These are phyloP conservation scores for Aspergillus nidulans DNA, from an alignment of 495 filamentous ascomycete species.

Conservation along the genomic window DNA sequence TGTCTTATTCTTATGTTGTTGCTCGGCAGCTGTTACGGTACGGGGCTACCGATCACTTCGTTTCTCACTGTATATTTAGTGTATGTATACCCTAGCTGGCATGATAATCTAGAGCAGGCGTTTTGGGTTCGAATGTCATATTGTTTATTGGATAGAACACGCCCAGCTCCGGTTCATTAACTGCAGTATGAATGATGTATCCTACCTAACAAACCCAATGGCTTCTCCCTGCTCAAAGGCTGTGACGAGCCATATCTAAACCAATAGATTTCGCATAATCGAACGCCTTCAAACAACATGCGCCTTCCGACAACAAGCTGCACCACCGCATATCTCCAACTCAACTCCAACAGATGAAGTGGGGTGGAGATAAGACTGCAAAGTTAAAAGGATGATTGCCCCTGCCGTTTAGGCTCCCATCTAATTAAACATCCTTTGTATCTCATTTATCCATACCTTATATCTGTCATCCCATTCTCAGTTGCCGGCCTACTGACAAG, in stretches of 20 bases:
- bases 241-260: not conserved
- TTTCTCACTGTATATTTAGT: not conserved
- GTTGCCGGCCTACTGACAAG: too few species aligned
- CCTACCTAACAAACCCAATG: not conserved
- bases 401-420: not conserved
- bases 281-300: constrained; percentile 7
- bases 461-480: not conserved
- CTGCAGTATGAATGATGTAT: not conserved
- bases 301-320: constrained; percentile 9
- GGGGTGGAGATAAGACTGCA: constrained; percentile 1
- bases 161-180: not conserved
- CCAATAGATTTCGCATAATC: constrained; percentile 3
- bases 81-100: constrained; percentile 35
- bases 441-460: not conserved
- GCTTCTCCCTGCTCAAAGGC: not conserved
- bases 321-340: not conserved
- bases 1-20: not conserved
- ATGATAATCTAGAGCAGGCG: constrained; percentile 39
- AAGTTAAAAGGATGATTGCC: not conserved
- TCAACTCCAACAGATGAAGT: not conserved
- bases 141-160: constrained; percentile 3
- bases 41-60: not conserved
- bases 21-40: not conserved
- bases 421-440: not conserved
- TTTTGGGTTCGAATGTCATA: constrained; percentile 20